These are phyloP conservation scores for Auriscalpium vulgare DNA, from an alignment of 768 basidiomycete species.

Conservation along the genomic window DNA sequence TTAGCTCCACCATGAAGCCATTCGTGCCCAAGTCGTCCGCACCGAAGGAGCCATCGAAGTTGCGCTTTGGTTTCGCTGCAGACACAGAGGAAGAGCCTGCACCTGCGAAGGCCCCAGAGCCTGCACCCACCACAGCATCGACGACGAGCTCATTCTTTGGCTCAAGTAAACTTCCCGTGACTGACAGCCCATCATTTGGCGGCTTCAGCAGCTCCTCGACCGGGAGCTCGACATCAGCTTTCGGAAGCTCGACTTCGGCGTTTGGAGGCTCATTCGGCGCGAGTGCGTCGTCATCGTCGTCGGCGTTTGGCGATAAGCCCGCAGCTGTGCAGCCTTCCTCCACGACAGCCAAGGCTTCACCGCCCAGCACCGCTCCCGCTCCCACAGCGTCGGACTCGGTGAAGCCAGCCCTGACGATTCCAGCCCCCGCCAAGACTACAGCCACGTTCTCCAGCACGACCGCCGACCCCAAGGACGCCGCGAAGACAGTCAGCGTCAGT, in stretches of 20 bases:
- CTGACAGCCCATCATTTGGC: too few species aligned
- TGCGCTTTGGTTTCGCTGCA: constrained; percentile 63
- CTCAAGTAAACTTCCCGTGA: neutral
- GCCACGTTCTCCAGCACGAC: neutral
- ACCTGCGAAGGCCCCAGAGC: too few species aligned
- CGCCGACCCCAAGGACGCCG: constrained; percentile 29
- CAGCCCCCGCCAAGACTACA: too few species aligned
- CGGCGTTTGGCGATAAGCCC: neutral
- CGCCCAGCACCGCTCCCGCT: too few species aligned
- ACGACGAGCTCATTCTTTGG: neutral
- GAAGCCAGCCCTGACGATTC: too few species aligned
- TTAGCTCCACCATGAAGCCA: constrained; percentile 14
- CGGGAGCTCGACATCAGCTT: too few species aligned
- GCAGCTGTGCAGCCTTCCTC: too few species aligned
- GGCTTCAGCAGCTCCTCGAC: too few species aligned
- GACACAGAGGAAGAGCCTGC: constrained; percentile 24
- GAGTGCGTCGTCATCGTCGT: too few species aligned
- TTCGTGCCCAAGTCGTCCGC: constrained; percentile 40
- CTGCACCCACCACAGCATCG: neutral
- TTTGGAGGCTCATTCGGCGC: neutral
- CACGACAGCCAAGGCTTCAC: too few species aligned
- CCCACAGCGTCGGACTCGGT: too few species aligned
- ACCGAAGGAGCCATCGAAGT: constrained; percentile 73
- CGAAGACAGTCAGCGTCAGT: constrained; percentile 23
- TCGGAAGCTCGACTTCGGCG: neutral